Percentiles rank a stretch among this genome's conserved stretches.
These are phyloP conservation scores for Nakazawaea siamensis DNA, from an alignment of 805 yeast genomes.

Conservation along the genomic window DNA sequence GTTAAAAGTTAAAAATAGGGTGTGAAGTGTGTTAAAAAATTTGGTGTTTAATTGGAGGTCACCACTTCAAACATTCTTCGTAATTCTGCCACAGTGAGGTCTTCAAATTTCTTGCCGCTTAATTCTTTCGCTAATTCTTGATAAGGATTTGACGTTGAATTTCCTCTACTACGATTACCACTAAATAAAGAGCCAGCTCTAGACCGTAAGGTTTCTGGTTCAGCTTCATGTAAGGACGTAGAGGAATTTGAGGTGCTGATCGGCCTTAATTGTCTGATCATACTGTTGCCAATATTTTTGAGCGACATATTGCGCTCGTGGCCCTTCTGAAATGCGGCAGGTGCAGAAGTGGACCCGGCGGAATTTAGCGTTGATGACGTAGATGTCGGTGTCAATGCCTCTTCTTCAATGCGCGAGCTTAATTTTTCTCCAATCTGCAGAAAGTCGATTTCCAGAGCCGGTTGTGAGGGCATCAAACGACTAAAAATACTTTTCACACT, in stretches of 20 bases:
- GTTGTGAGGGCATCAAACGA: conserved; percentile 15
- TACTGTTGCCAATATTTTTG: conserved; percentile 21
- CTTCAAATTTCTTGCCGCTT: conserved; percentile 17
- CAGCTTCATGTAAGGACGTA: conserved; percentile 21
- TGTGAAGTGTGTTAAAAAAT: too few relatives aligned
- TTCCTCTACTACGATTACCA: too few relatives aligned
- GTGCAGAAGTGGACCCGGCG: background rate
- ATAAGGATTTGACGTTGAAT: too few relatives aligned
- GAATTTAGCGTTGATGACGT: conserved; percentile 6
- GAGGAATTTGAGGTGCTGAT: conserved; percentile 23
- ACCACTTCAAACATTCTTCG: conserved; percentile 19
- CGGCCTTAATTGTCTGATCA: conserved; percentile 26
- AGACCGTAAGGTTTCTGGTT: too few relatives aligned
- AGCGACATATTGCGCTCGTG: conserved; percentile 13
- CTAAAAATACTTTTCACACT: conserved; percentile 25
- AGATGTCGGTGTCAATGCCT: background rate
- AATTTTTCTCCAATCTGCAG: conserved; percentile 24
- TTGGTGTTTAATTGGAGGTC: too few relatives aligned
- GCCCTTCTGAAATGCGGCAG: background rate
- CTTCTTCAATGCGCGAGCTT: conserved; percentile 1
- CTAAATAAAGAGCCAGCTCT: conserved; percentile 22
- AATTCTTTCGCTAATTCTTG: too few relatives aligned
- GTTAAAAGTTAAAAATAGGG: too few relatives aligned
- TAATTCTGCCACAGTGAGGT: conserved; percentile 20
- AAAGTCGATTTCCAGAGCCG: conserved; percentile 11